Base-by-base conservation (phyloP, 306 rosid species). In the Inga oerstediana region DNA sequence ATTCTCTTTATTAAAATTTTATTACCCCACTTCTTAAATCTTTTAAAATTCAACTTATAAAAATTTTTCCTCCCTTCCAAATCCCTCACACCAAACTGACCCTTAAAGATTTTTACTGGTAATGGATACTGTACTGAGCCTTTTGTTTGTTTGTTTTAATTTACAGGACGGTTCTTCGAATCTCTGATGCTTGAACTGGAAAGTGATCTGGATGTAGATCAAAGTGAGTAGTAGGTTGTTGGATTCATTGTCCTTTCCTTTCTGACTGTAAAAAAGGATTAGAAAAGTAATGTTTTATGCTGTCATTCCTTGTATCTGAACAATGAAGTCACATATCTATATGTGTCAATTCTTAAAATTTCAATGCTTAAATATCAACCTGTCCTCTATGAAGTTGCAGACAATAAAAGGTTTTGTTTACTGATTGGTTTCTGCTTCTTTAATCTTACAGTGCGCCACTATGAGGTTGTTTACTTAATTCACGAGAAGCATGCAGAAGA, bases 401-500 rank as follows among this genome's bases (percentile, higher is more conserved):
- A 54, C 68, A 79, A 39, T 56, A 61, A 64, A 62, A 71, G 35
- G 35, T n/a, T 12, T 39, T 61, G 4, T 4, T 62, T 75, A 39
- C 78, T 76, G 67, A 22, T 45, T 22, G 45, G 24, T 75, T 56
- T 45, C 34, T 69, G 75, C 54, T 74, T 56, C 45, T 64, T 78
- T 81, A 67, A 79, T 65, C 79, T 24, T 84, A 59, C 89, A 96
- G 99, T 87, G 92, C 93, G 97, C 81, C 99, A 96, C 90, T 94
- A 96, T 32, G 99, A 96, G 85, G 70, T 94, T 84, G 89, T 96
- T 35, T 96, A 92, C 87, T 81, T 96, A 73, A 94, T 96, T 86
- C 96, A 96, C 51, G 98, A 96, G 89, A 84, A 91, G 85, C 87
- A 90, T 64, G 94, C 79, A 4, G 97, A 94, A 74, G 95, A 96